Evolutionary conservation across 805 yeast genomes (phyloP).

Genomic region (Wilhelminamyces savonicus): DNA sequence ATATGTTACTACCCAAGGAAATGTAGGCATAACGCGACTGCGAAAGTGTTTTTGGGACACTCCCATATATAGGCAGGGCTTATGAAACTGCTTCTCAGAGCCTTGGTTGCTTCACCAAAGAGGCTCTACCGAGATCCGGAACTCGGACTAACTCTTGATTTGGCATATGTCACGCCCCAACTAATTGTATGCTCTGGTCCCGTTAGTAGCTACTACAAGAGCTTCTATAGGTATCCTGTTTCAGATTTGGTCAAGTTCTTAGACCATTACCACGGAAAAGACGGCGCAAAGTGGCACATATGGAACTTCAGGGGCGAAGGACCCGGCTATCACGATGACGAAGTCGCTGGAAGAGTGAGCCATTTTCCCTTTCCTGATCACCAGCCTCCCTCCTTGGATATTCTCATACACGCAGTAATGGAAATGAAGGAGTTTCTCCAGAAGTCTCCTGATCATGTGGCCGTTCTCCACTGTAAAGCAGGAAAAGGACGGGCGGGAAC

Average conservation of each 20-base stretch:
- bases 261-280: constrained; percentile 36
- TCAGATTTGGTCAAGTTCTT: constrained; percentile 39
- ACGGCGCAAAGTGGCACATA: constrained; percentile 72
- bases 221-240: constrained; percentile 48
- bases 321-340: constrained; percentile 32
- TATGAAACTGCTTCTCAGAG: no score
- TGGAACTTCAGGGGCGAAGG: constrained; percentile 66
- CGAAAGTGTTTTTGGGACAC: no score
- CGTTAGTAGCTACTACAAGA: constrained; percentile 35
- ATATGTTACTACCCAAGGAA: no score
- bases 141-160: constrained; percentile 41
- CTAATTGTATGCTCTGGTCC: constrained; percentile 78
- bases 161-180: constrained; percentile 59
- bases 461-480: constrained; percentile 77
- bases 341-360: constrained; percentile 27
- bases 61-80: no score
- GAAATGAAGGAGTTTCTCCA: constrained; percentile 41
- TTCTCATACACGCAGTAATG: constrained; percentile 39
- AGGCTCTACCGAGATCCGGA: constrained; percentile 9
- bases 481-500: constrained; percentile 93
- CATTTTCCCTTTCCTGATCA: constrained; percentile 71
- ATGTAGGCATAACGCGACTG: no score
- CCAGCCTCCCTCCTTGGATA: constrained; percentile 57
- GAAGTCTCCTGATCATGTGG: constrained; percentile 37
- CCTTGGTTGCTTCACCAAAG: constrained; percentile 17